These are phyloP conservation scores for Coprinopsis sp. DNA, from an alignment of 768 basidiomycete species.

Conservation along the genomic window DNA sequence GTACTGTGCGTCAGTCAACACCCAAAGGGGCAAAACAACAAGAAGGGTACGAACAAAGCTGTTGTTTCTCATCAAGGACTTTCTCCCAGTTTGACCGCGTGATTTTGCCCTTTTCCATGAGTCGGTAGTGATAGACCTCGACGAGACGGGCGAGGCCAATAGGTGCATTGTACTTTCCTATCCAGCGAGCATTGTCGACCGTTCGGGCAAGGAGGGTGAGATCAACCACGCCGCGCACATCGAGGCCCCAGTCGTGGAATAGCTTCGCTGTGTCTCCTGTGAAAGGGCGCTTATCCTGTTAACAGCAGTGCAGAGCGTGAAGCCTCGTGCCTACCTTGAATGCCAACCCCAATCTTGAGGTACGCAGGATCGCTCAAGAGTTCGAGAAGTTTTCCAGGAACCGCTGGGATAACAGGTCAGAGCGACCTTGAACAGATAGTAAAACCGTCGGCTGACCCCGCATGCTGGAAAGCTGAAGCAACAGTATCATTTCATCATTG, in stretches of 20 bases:
- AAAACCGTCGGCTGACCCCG: slow-evolving; percentile 24
- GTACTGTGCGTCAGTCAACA: slow-evolving; percentile 5
- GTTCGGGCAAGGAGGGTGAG: slow-evolving; percentile 64
- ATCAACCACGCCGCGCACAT: slow-evolving; percentile 57
- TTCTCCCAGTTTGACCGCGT: slow-evolving; percentile 70
- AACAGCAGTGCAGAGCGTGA: slow-evolving; percentile 10
- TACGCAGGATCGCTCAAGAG: slow-evolving; percentile 51
- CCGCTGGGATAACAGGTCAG: slow-evolving; percentile 32
- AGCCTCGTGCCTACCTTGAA: slow-evolving; percentile 46
- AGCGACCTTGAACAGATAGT: background rate
- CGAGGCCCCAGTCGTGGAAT: slow-evolving; percentile 41
- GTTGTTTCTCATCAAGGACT: slow-evolving; percentile 39
- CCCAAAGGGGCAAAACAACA: slow-evolving; percentile 3
- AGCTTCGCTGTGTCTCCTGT: slow-evolving; percentile 69
- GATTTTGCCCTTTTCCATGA: slow-evolving; percentile 55
- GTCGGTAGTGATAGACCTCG: slow-evolving; percentile 51
- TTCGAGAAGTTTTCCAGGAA: slow-evolving; percentile 45
- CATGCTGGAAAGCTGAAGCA: slow-evolving; percentile 68
- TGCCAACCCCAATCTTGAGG: slow-evolving; percentile 68
- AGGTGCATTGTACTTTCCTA: slow-evolving; percentile 56
- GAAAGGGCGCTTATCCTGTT: slow-evolving; percentile 9
- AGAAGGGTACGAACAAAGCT: slow-evolving; percentile 51
- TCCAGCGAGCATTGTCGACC: slow-evolving; percentile 69
- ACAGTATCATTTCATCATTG: slow-evolving; percentile 45
- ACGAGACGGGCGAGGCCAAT: slow-evolving; percentile 64